Evolutionary conservation across 202 grass and related monocot species (phyloP).

Genomic region (Setaria italica): DNA sequence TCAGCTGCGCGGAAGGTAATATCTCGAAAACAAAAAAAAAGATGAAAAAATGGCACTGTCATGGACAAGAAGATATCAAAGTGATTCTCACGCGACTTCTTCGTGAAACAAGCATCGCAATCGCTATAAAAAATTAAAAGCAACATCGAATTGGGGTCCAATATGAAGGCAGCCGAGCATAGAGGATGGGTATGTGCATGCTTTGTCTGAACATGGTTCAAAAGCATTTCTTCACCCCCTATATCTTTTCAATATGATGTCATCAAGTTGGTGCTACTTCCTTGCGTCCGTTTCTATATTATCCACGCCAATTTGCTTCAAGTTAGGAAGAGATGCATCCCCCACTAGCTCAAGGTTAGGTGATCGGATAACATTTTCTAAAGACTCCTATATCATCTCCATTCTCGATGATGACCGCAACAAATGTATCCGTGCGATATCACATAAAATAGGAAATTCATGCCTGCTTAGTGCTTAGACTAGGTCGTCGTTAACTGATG

Average conservation of each 20-base stretch:
- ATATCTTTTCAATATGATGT: background rate
- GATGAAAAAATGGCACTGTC: background rate
- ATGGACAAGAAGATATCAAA: background rate
- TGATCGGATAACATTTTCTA: conserved; percentile 22
- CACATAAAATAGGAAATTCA: background rate
- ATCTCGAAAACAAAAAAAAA: background rate
- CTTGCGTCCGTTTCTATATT: background rate
- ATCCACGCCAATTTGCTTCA: background rate
- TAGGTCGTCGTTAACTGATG: background rate
- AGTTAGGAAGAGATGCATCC: background rate
- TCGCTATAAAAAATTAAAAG: background rate
- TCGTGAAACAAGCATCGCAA: background rate
- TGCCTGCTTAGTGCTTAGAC: background rate
- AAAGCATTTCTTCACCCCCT: background rate
- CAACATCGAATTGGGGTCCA: background rate
- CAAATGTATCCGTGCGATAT: background rate
- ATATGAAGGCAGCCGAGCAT: background rate
- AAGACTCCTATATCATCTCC: background rate
- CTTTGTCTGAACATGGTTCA: background rate
- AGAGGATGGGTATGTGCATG: background rate
- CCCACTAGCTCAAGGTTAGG: background rate
- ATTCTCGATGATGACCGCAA: background rate
- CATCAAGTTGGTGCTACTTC: background rate
- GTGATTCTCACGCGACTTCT: background rate
- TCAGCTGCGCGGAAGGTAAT: background rate